Base-by-base conservation (phyloP, 2,329 filamentous ascomycete species). In the Colletotrichum tofieldiae region DNA sequence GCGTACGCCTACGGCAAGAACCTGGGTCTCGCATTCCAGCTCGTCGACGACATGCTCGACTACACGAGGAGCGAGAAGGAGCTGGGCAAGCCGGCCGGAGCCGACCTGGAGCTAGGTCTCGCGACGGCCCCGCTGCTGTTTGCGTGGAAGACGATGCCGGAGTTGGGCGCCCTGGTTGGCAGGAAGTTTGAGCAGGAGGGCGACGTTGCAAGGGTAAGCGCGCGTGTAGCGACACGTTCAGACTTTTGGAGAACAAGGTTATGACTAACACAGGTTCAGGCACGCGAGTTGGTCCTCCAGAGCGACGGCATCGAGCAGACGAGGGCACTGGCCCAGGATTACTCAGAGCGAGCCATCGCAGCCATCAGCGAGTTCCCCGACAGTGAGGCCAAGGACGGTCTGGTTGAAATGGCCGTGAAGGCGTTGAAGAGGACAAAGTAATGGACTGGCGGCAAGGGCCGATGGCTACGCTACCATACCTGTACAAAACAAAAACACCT, bases 31-130 rank as follows among this genome's bases (percentile, higher is more conserved):
- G 96, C 96, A 1, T 99, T 99, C 84, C 96, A 99, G 86, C 88
- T 99, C 12, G 96, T 99, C 20, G 96, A 99, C 80, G 96, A 99
- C 81, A 94, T 99, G 93, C 87, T 99, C 77, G 96, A 99, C 82
- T 99, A 98, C 82, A 98, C 96, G 0, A 90, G 94, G 73, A 94
- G 90, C 66, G 94, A 92, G 52, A 88, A 90, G 71, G 95, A 98
- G 81, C 85, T 99, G 52, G 96, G 96, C 32, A 99, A 99, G 84
- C 96, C 96, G 2, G 94, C 96, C 6, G 96, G 96, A 51, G 96
- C 96, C 39, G 96, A 99, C 83, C 83, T 99, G 74, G 94, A 98
- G 83, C 86, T 99, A 39, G 96, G 96, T 5, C 88, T 99, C 69
- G 96, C 96, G 54, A 99, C 96, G 16, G 96, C 96, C 16, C 96